phyloP scores from a whole-genome alignment of 2,329 filamentous ascomycete genomes.

The Lecanicillium sp. region DNA sequence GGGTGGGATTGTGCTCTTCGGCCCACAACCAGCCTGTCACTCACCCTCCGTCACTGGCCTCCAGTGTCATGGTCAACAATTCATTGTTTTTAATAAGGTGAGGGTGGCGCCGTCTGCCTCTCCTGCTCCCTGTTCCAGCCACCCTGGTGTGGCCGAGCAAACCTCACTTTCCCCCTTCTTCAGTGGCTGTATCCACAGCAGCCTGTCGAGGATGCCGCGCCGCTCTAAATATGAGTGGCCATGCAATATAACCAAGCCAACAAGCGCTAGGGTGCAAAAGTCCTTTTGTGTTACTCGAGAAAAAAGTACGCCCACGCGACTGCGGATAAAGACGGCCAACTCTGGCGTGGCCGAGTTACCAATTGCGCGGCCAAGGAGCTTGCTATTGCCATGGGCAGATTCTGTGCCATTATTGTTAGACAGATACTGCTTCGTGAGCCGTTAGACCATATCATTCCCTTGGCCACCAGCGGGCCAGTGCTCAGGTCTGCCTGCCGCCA shows the following conservation, averaged over 20 bases:
- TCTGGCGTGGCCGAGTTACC: too few relatives aligned
- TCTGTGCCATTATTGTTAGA: too few relatives aligned
- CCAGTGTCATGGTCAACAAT: not conserved
- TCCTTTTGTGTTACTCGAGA: not conserved
- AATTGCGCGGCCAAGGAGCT: too few relatives aligned
- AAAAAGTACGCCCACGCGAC: not conserved
- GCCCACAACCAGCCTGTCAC: conserved; percentile 5
- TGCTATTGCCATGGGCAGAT: too few relatives aligned
- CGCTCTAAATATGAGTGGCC: too few relatives aligned
- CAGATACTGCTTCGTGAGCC: not conserved
- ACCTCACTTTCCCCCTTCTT: not conserved
- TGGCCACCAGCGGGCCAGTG: not conserved
- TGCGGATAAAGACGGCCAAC: too few relatives aligned
- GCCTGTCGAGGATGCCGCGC: not conserved
- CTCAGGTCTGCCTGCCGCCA: conserved; percentile 9
- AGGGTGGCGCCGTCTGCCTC: conserved; percentile 5
- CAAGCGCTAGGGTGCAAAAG: not conserved
- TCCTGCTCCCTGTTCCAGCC: not conserved
- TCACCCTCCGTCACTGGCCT: not conserved
- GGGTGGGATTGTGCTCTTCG: not conserved
- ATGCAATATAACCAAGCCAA: not conserved
- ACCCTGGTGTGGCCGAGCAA: not conserved
- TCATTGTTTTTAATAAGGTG: too few relatives aligned
- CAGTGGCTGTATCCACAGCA: not conserved
- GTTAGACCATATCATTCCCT: not conserved